Conservation (phyloP, 2,329 filamentous ascomycete genomes). For the Macroventuria anomochaeta region DNA sequence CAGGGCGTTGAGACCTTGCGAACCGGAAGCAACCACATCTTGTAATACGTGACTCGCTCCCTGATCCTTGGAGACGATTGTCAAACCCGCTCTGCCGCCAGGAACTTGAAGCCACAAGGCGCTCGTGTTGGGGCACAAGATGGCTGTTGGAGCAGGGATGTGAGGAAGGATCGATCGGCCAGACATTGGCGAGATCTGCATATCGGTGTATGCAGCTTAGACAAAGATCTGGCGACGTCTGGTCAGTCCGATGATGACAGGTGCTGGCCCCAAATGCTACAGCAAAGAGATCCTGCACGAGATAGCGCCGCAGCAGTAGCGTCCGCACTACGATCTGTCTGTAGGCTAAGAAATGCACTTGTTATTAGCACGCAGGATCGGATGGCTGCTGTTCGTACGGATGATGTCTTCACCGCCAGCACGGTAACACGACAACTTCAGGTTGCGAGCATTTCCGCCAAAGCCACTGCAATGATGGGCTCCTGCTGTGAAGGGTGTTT, state of each 20-base stretch:
- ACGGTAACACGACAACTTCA: slow-evolving; percentile 17
- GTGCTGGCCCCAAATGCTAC: slow-evolving; percentile 39
- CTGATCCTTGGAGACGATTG: slow-evolving; percentile 32
- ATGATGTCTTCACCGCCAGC: slow-evolving; percentile 20
- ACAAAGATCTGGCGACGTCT: slow-evolving; percentile 39
- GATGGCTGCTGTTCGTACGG: slow-evolving; percentile 8
- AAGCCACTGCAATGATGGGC: slow-evolving; percentile 18
- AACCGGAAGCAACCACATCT: slow-evolving; percentile 32
- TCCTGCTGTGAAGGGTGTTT: slow-evolving; percentile 21
- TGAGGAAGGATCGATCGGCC: slow-evolving; percentile 32
- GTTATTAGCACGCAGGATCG: slow-evolving; percentile 16
- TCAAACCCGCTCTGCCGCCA: slow-evolving; percentile 26
- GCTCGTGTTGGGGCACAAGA: slow-evolving; percentile 26
- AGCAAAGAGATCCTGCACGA: slow-evolving; percentile 40
- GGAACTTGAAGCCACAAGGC: slow-evolving; percentile 30
- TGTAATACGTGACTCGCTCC: slow-evolving; percentile 31
- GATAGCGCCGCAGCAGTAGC: slow-evolving; percentile 36
- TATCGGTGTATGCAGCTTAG: slow-evolving; percentile 27
- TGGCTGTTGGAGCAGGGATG: slow-evolving; percentile 27
- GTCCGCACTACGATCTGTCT: slow-evolving; percentile 36
- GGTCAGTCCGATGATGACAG: slow-evolving; percentile 35
- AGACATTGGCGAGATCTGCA: slow-evolving; percentile 39
- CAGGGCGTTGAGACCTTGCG: slow-evolving; percentile 28
- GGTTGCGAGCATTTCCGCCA: slow-evolving; percentile 28
- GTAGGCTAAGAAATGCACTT: slow-evolving; percentile 33